phyloP scores from a whole-genome alignment of 768 basidiomycete species.

The Trametes sanguinea region DNA sequence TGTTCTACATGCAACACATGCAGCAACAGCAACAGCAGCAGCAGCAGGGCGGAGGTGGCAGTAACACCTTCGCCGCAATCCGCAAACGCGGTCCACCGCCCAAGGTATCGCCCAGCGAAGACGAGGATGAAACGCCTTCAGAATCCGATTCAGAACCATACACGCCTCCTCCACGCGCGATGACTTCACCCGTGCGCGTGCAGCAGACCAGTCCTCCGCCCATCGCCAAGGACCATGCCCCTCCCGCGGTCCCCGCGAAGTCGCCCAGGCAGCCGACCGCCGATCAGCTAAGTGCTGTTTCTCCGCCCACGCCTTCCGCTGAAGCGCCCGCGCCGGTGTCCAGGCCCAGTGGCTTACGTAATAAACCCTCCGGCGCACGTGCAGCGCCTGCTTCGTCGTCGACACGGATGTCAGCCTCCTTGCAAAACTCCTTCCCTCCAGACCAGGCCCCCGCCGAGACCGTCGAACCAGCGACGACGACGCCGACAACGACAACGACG shows the following conservation, averaged over 20 bases:
- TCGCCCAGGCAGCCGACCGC: conserved; percentile 11
- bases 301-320: conserved; percentile 1
- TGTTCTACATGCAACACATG: conserved; percentile 70
- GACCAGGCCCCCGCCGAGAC: conserved; percentile 12
- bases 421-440: conserved; percentile 20
- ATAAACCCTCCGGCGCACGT: conserved; percentile 79
- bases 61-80: conserved; percentile 3
- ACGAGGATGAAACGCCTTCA: conserved; percentile 43
- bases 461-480: background rate
- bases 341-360: conserved; percentile 50
- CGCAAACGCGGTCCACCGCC: conserved; percentile 23
- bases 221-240: background rate
- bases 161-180: conserved; percentile 24
- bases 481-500: conserved; percentile 24
- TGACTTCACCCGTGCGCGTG: conserved; percentile 12
- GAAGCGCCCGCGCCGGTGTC: conserved; percentile 22
- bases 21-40: conserved; percentile 38
- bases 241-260: conserved; percentile 19
- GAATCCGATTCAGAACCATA: conserved; percentile 27
- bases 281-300: background rate
- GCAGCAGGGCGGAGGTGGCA: conserved; percentile 20
- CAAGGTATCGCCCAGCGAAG: conserved; percentile 32
- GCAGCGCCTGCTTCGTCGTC: conserved; percentile 49
- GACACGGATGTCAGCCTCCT: conserved; percentile 25
- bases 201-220: conserved; percentile 17